Base-by-base conservation (phyloP, 371 early-diverging fungal species). In the Batkoa obscura region DNA sequence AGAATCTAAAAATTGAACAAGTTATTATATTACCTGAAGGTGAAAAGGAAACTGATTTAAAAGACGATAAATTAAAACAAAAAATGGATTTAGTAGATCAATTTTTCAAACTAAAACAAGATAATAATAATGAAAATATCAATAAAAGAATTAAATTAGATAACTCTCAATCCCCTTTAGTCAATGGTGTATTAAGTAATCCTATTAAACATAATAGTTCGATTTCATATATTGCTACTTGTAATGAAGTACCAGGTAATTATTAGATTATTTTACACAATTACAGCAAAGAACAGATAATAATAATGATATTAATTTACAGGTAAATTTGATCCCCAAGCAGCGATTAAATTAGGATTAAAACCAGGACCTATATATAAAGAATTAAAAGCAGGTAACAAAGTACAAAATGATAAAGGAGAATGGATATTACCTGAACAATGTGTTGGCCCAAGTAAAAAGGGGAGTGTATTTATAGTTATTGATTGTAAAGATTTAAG, bases 261-360 rank as follows among this genome's bases (percentile, higher is more conserved):
- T n/a, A 12, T 31, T 12, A n/a, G 31, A 47, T 6, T n/a, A 23
- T 8, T 4, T 4, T 6, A 13, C 13, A 30, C 47, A 12, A 9
- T 39, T 23, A 50, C 42, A 45, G 23, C 53, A 46, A 50, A 55
- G 32, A 12, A 43, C 9, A 1, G 47, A 48, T 23, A 35, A 45
- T 15, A 9, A 32, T 9, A 41, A 50, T 9, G 58, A 64, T 50
- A 55, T 38, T 37, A 57, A 68, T 31, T 62, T 78, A 34, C 79
- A 0, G 91, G 94, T 10, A 93, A 86, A 61, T 92, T 94, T 65
- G 74, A 89, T 58, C 68, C 73, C 9, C 53, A 73, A 9, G 80
- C 78, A 0, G 94, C 95, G 0, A 23, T 66, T 34, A 73, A 62
- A n/a, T 72, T 94, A 1, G 92, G 90, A 1, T 66, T 94, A 0